phyloP scores from a whole-genome alignment of 2,329 filamentous ascomycete genomes.

The Cryphonectria nitschkei region DNA sequence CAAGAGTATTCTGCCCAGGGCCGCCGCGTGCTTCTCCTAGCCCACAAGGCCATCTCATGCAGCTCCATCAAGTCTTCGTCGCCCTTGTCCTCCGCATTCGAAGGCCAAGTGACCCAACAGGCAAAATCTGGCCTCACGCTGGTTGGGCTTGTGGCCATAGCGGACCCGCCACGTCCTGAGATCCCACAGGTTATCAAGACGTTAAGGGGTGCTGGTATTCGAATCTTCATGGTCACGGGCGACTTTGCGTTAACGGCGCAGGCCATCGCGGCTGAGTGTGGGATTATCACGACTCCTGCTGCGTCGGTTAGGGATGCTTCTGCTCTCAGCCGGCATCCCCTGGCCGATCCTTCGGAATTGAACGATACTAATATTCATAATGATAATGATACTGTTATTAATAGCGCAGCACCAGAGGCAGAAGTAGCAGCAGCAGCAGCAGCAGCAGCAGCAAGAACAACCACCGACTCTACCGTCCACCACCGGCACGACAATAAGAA shows the following conservation, averaged over 20 bases:
- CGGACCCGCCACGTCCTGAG: constrained; percentile 76
- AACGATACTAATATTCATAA: not conserved
- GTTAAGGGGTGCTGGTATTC: constrained; percentile 69
- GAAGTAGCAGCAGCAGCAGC: constrained; percentile 29
- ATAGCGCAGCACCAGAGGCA: constrained; percentile 25
- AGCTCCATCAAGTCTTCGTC: constrained; percentile 41
- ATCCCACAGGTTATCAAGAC: constrained; percentile 69
- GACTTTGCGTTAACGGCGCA: constrained; percentile 77
- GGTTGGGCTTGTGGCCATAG: constrained; percentile 75
- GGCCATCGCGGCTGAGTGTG: constrained; percentile 73
- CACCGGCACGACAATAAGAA: too few relatives aligned
- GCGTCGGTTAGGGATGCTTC: constrained; percentile 56
- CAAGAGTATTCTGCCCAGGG: constrained; percentile 70
- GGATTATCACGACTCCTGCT: constrained; percentile 64
- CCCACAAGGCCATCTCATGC: constrained; percentile 59
- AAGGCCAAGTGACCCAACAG: constrained; percentile 60
- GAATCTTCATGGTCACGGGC: constrained; percentile 82
- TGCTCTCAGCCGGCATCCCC: constrained; percentile 49
- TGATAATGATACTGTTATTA: not conserved
- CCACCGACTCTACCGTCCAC: too few relatives aligned
- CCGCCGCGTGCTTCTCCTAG: constrained; percentile 69
- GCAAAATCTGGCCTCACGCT: constrained; percentile 65
- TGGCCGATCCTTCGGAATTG: constrained; percentile 14
- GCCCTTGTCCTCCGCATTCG: constrained; percentile 53
- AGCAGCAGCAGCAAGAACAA: constrained; percentile 32